These are phyloP conservation scores for Diplotaxis tenuifolia DNA, from an alignment of 345 rosid species.

Conservation along the genomic window DNA sequence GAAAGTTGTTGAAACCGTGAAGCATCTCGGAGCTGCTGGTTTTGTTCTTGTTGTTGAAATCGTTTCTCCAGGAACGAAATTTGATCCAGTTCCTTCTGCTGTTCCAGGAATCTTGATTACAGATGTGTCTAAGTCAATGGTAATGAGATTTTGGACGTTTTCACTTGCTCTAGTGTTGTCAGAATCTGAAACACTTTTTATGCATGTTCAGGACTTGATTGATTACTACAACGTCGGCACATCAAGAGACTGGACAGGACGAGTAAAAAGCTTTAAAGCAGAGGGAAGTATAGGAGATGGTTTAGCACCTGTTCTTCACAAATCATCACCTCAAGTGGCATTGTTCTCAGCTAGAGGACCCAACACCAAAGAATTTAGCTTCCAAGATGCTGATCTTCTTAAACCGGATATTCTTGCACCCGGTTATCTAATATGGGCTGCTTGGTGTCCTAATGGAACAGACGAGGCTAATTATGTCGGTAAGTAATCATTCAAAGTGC, in stretches of 20 bases:
- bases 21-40: conserved; percentile 87
- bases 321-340: conserved; percentile 99
- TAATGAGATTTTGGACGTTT: conserved; percentile 34
- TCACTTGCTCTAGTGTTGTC: conserved; percentile 13
- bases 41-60: conserved; percentile 97
- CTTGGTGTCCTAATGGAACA: conserved; percentile 98
- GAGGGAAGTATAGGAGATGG: conserved; percentile 92
- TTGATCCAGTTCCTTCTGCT: conserved; percentile 85
- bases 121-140: conserved; percentile 80
- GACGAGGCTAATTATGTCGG: conserved; percentile 89
- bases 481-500: conserved; percentile 32
- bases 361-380: conserved; percentile 86
- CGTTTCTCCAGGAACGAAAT: conserved; percentile 92
- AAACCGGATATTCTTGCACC: conserved; percentile 99
- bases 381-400: conserved; percentile 97
- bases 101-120: conserved; percentile 87
- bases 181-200: neutral
- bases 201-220: conserved; percentile 68
- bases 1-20: conserved; percentile 86
- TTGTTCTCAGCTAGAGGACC: conserved; percentile 98
- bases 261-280: conserved; percentile 87
- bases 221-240: conserved; percentile 88
- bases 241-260: conserved; percentile 93
- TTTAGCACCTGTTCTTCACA: conserved; percentile 82
- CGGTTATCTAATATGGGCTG: conserved; percentile 98